These are phyloP conservation scores for Aspergillus pseudotamarii DNA, from an alignment of 2,329 filamentous ascomycete species.

Conservation along the genomic window DNA sequence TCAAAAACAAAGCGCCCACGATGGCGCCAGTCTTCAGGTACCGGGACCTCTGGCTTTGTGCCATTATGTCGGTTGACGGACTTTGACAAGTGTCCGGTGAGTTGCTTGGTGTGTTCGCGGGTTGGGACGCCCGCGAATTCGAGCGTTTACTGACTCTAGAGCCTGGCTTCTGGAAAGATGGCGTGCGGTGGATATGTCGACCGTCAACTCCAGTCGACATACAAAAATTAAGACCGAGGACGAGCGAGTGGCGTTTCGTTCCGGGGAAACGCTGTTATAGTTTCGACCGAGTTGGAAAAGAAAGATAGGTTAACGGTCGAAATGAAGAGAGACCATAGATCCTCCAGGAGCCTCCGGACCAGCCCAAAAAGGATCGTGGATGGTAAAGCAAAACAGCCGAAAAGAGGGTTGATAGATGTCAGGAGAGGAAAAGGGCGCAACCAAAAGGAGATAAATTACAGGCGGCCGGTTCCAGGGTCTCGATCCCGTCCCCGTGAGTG, in stretches of 20 bases:
- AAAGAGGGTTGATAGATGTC: constrained; percentile 15
- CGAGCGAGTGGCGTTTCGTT: constrained; percentile 23
- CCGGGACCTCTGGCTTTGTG: constrained; percentile 62
- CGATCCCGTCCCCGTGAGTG: constrained; percentile 13
- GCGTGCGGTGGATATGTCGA: constrained; percentile 53
- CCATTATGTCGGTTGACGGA: constrained; percentile 54
- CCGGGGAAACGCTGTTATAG: constrained; percentile 17
- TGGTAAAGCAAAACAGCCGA: constrained; percentile 13
- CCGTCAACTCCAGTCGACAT: constrained; percentile 61
- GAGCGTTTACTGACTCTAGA: constrained; percentile 55
- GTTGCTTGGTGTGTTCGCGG: constrained; percentile 45
- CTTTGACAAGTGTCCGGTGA: constrained; percentile 44
- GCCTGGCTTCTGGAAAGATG: constrained; percentile 55
- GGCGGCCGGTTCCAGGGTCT: constrained; percentile 6
- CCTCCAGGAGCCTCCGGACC: constrained; percentile 28
- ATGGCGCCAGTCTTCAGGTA: constrained; percentile 66
- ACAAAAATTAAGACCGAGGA: constrained; percentile 37
- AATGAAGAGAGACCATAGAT: constrained; percentile 31
- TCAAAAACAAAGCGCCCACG: constrained; percentile 59
- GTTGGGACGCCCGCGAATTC: constrained; percentile 52
- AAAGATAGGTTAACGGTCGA: constrained; percentile 29
- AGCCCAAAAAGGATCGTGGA: constrained; percentile 23
- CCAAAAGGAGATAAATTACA: constrained; percentile 14
- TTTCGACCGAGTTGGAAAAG: constrained; percentile 17
- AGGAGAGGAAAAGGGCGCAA: constrained; percentile 25